Conservation (phyloP, 2,329 filamentous ascomycete genomes). For the Elsinoe necatrix region DNA sequence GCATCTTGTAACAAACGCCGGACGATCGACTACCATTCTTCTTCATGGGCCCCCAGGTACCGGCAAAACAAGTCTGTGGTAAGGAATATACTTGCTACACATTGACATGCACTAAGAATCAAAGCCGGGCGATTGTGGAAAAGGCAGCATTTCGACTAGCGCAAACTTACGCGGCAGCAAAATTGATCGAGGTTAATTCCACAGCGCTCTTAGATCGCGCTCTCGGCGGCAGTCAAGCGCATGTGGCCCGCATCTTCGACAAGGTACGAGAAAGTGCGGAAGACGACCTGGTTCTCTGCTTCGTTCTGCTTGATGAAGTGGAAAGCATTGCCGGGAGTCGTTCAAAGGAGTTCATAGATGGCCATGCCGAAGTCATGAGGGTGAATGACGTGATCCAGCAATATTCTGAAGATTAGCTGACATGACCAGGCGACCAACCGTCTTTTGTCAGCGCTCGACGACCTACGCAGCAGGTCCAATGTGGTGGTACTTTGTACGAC, state of each 20-base stretch:
- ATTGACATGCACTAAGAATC: neutral
- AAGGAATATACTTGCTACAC: conserved; percentile 14
- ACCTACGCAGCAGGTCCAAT: conserved; percentile 35
- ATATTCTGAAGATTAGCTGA: no score
- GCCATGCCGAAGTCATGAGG: conserved; percentile 41
- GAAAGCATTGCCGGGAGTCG: conserved; percentile 41
- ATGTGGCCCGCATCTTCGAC: conserved; percentile 37
- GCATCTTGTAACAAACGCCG: conserved; percentile 29
- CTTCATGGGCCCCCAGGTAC: conserved; percentile 38
- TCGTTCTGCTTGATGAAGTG: conserved; percentile 44
- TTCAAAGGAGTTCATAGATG: conserved; percentile 33
- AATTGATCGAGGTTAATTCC: conserved; percentile 40
- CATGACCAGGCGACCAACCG: conserved; percentile 39
- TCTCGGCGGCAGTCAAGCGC: conserved; percentile 41
- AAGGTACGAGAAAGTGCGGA: conserved; percentile 30
- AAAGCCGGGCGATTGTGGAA: conserved; percentile 36
- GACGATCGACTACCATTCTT: conserved; percentile 40
- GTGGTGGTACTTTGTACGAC: conserved; percentile 44
- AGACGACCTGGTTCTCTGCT: conserved; percentile 36
- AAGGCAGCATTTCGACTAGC: conserved; percentile 41
- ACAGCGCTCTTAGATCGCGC: conserved; percentile 40
- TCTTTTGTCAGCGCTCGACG: conserved; percentile 42
- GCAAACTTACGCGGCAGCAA: conserved; percentile 29
- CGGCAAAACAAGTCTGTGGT: conserved; percentile 38
- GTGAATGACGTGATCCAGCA: no score